A percentile compares a stretch with the other conserved stretches of the same genome.
phyloP scores from a whole-genome alignment of 352 stramenopile genomes.

The Phytophthora europaea region DNA sequence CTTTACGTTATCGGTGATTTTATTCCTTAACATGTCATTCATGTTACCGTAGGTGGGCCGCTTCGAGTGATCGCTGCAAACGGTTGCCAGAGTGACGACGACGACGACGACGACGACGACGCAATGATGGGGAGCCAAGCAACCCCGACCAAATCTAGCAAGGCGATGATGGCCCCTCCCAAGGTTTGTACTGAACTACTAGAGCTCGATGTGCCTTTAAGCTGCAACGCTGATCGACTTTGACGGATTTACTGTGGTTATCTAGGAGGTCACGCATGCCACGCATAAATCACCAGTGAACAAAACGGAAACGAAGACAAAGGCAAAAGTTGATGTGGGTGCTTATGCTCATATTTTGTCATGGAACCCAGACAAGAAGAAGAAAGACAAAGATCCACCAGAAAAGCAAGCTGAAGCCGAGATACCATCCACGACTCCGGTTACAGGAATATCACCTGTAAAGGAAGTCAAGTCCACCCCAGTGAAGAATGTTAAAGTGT shows the following conservation, averaged over 20 bases:
- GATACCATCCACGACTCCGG: constrained; percentile 4
- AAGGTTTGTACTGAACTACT: constrained; percentile 28
- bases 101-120: constrained; percentile 60
- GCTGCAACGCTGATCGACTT: background rate
- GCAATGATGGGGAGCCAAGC: constrained; percentile 38
- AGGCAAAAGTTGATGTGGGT: constrained; percentile 31
- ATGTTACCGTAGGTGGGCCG: constrained; percentile 33
- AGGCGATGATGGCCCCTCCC: constrained; percentile 23
- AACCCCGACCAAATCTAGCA: constrained; percentile 23
- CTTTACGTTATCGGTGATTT: background rate
- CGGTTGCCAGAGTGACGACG: constrained; percentile 30
- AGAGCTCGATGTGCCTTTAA: background rate
- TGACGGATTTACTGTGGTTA: background rate
- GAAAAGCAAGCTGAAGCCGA: constrained; percentile 5
- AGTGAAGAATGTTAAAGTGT: background rate
- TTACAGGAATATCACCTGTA: constrained; percentile 9
- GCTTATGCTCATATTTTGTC: constrained; percentile 37
- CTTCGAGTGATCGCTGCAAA: constrained; percentile 61
- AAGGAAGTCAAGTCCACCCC: constrained; percentile 6
- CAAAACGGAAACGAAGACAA: constrained; percentile 22
- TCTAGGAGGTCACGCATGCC: constrained; percentile 4
- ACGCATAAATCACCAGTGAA: constrained; percentile 4
- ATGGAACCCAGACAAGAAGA: constrained; percentile 35
- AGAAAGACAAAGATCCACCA: constrained; percentile 13
- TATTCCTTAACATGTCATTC: background rate